Evolutionary conservation across 2,329 filamentous ascomycete species (phyloP), one percentile per base, ranked within the genome.

Genomic region (Gaeumannomyces sp.): DNA sequence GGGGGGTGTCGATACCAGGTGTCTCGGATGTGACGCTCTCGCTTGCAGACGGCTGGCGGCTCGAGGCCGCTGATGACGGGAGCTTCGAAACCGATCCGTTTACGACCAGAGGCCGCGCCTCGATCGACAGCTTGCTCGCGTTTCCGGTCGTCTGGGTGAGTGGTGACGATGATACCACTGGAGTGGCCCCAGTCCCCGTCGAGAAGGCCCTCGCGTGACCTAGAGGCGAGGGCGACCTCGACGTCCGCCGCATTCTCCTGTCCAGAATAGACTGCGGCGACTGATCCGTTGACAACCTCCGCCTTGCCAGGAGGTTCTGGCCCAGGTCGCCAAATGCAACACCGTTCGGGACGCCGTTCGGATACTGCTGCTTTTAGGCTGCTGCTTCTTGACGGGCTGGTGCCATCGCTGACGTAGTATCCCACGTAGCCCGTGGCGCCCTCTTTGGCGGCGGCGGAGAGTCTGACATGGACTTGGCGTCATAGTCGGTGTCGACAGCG

Each of bases 171-270:
- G 78, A 75, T n/a, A 71, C 69, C n/a, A 79, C 69, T 2, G 80
- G 75, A 0, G 77, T 73, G 1, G 79, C 76, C 57, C 75, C 74
- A 28, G 75, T 77, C 4, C 76, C 78, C 0, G 75, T 70, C 0
- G 81, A 80, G 38, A 78, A 77, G 1, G 78, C 77, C 61, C 82
- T 78, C 59, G 75, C 73, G 65, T 84, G 83, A 4, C 83, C 81
- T 2, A 84, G 73, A 0, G 84, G 83, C 4, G 84, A 87, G 16
- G 83, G 84, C 6, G 84, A 86, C 19, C 83, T 78, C 2, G 83
- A 85, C 2, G 79, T 79, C 53, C 82, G 77, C 68, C 78, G 79
- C 73, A 85, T 84, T 56, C 82, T 75, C 29, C 81, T 77, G 64
- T 85, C 83, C 8, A 85, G 75, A 29, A 85, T 78, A 14, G 80